phyloP scores from a whole-genome alignment of 1,284 basidiomycete species.

The Trametes sp. region DNA sequence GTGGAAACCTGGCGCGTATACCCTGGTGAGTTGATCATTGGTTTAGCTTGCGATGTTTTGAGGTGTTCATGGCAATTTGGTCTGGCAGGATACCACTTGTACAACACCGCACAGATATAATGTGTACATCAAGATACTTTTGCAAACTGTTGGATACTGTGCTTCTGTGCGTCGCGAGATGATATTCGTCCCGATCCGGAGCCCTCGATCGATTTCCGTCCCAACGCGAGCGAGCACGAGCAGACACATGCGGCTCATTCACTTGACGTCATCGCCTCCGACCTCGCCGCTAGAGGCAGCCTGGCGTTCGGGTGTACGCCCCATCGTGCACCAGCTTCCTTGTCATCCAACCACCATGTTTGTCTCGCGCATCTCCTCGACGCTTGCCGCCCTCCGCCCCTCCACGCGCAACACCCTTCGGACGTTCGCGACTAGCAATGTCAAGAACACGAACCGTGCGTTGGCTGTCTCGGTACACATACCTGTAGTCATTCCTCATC shows the following conservation, averaged over 20 bases:
- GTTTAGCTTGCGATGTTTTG: neutral
- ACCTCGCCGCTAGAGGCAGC: too few relatives aligned
- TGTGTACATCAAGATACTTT: too few relatives aligned
- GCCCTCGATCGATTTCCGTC: too few relatives aligned
- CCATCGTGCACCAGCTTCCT: too few relatives aligned
- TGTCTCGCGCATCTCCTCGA: neutral
- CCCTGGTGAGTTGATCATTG: neutral
- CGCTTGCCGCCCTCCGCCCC: neutral
- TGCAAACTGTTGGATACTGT: too few relatives aligned
- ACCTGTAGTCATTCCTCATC: neutral
- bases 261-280: too few relatives aligned
- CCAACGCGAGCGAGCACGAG: too few relatives aligned
- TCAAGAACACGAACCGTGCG: neutral
- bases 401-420: neutral
- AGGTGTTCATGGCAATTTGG: neutral
- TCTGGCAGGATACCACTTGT: neutral
- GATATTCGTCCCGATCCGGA: too few relatives aligned
- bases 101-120: too few relatives aligned
- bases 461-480: neutral
- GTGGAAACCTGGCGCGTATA: neutral
- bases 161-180: too few relatives aligned
- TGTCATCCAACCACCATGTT: conserved; percentile 7
- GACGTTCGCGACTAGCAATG: neutral
- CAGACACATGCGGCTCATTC: too few relatives aligned
- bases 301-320: too few relatives aligned